phyloP scores from a whole-genome alignment of 148 eudicot genomes.

The Agrostemma githago region DNA sequence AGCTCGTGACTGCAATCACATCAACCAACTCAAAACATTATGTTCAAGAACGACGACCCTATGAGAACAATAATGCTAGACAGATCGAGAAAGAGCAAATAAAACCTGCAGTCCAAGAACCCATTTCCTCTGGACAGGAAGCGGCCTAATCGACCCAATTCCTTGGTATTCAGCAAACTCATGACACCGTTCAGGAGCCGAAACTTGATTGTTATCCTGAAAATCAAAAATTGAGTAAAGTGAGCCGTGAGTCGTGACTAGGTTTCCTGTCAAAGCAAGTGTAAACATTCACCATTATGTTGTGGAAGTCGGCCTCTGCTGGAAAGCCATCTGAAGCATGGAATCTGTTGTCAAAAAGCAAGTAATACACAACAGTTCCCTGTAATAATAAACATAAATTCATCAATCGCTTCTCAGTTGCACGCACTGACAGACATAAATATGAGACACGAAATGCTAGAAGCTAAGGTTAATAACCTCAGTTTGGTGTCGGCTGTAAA shows the following conservation, averaged over 20 bases:
- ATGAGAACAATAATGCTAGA: too few species aligned
- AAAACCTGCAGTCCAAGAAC: conserved; percentile 93
- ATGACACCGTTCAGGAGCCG: conserved; percentile 42
- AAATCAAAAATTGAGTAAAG: too few species aligned
- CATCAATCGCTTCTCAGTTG: neutral
- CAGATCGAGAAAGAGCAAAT: too few species aligned
- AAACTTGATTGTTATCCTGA: conserved; percentile 59
- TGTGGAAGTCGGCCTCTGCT: conserved; percentile 82
- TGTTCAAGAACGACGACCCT: too few species aligned
- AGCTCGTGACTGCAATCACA: conserved; percentile 66
- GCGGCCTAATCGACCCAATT: conserved; percentile 47
- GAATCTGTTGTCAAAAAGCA: conserved; percentile 83
- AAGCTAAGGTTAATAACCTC: conserved; percentile 42
- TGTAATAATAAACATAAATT: conserved; percentile 24
- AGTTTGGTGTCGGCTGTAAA: conserved; percentile 65
- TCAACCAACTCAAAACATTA: too few species aligned
- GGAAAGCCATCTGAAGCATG: conserved; percentile 75
- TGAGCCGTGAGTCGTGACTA: neutral
- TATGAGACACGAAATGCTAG: neutral
- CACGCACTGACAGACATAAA: neutral
- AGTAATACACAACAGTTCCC: conserved; percentile 92
- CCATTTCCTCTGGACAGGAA: conserved; percentile 81
- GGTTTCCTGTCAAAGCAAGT: neutral
- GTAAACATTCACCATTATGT: neutral
- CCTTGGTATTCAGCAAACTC: conserved; percentile 58